Percentiles rank a stretch among this genome's conserved stretches.
These are phyloP conservation scores for Pseudogymnoascus sp. DNA, from an alignment of 2,329 filamentous ascomycete species.

Conservation along the genomic window DNA sequence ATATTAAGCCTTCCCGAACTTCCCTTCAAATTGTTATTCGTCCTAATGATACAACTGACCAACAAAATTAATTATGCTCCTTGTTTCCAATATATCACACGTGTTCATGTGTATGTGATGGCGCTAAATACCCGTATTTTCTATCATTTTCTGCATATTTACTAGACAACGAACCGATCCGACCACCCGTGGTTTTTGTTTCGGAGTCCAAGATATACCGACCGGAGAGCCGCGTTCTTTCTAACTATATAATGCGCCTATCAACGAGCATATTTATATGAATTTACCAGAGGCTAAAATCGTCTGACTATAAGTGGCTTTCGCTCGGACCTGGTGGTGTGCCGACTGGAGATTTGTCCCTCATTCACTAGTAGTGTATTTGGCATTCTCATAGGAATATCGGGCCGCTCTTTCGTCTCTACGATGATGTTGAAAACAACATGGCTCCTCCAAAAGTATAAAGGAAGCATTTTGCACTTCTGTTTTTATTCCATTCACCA, in stretches of 20 bases:
- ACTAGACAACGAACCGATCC: no score
- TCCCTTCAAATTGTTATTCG: background rate
- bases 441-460: background rate
- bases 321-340: background rate
- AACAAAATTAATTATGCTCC: background rate
- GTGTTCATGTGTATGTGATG: background rate
- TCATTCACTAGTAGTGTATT: background rate
- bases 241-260: background rate
- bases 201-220: background rate
- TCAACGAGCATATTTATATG: background rate
- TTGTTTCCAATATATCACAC: background rate
- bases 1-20: background rate
- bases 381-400: background rate
- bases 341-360: background rate
- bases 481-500: background rate
- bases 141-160: background rate
- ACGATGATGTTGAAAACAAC: background rate
- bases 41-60: background rate
- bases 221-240: background rate
- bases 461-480: background rate
- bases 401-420: background rate
- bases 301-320: background rate
- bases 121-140: background rate
- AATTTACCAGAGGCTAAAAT: background rate
- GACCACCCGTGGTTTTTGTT: no score